A percentile compares a stretch with the other conserved stretches of the same genome.
Evolutionary conservation across 176 grass and related monocot genomes (phyloP).

Genomic region (Secale cereale): DNA sequence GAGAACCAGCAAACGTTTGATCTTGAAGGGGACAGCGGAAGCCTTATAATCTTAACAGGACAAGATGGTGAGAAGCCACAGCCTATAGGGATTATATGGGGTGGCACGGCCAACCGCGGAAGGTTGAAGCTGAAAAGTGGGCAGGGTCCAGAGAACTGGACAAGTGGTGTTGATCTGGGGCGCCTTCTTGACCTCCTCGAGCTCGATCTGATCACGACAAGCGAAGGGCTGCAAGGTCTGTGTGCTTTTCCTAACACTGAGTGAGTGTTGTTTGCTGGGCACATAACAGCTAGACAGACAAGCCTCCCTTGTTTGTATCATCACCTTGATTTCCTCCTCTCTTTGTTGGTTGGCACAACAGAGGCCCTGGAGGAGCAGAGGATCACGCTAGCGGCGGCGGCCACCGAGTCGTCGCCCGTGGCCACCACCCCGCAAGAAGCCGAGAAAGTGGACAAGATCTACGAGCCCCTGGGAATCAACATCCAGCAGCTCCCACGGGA

Average conservation of each 20-base stretch:
- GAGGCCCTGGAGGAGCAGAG: slow-evolving; percentile 81
- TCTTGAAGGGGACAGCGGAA: slow-evolving; percentile 96
- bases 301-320: background rate
- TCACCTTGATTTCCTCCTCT: slow-evolving; percentile 19
- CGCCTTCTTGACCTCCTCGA: slow-evolving; percentile 96
- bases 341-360: slow-evolving; percentile 16
- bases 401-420: slow-evolving; percentile 54
- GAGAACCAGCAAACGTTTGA: slow-evolving; percentile 99
- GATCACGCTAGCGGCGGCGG: slow-evolving; percentile 35
- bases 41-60: slow-evolving; percentile 85
- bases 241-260: slow-evolving; percentile 20
- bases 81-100: slow-evolving; percentile 98
- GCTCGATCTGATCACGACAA: slow-evolving; percentile 96
- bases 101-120: slow-evolving; percentile 88
- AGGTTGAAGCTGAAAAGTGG: slow-evolving; percentile 93
- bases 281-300: background rate
- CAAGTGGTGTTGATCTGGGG: slow-evolving; percentile 90
- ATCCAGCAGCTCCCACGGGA: slow-evolving; percentile 44
- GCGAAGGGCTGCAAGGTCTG: slow-evolving; percentile 69
- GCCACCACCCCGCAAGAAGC: slow-evolving; percentile 23
- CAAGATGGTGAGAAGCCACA: slow-evolving; percentile 71
- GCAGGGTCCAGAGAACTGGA: slow-evolving; percentile 96
- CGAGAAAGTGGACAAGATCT: slow-evolving; percentile 66
- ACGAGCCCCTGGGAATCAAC: slow-evolving; percentile 66
- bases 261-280: background rate